phyloP scores from a whole-genome alignment of 352 stramenopile genomes.

The Blastocystis sp. region DNA sequence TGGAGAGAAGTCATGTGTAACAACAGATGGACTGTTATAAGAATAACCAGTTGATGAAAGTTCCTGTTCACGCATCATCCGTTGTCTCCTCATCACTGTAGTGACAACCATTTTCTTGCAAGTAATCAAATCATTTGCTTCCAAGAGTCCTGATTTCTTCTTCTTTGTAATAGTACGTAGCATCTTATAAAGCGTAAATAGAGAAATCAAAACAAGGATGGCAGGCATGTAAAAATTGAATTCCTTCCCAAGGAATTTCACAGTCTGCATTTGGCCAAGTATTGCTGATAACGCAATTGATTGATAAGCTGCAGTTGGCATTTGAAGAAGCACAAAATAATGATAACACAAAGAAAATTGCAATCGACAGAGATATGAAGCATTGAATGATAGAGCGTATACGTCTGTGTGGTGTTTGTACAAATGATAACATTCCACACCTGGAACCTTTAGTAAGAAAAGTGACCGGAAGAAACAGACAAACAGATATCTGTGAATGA shows the following conservation, averaged over 20 bases:
- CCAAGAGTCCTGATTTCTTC: background rate
- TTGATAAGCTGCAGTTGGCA: background rate
- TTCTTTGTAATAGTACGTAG: background rate
- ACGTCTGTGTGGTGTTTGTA: constrained; percentile 50
- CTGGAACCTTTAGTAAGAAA: constrained; percentile 41
- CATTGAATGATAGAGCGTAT: constrained; percentile 57
- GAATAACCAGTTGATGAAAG: background rate
- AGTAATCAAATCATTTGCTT: background rate
- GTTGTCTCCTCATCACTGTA: background rate
- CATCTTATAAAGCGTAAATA: constrained; percentile 36
- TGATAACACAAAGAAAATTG: constrained; percentile 61
- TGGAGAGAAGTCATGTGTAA: background rate
- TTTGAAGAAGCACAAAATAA: constrained; percentile 38
- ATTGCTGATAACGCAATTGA: constrained; percentile 41
- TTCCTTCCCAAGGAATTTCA: constrained; percentile 50
- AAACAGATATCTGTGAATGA: constrained; percentile 32
- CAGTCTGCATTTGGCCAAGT: constrained; percentile 57
- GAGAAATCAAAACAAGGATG: constrained; percentile 32
- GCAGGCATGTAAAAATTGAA: constrained; percentile 57
- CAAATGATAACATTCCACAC: constrained; percentile 46
- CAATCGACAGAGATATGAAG: constrained; percentile 43
- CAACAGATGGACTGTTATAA: background rate
- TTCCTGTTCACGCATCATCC: background rate
- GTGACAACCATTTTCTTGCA: background rate
- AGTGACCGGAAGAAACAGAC: constrained; percentile 57